Conservation (phyloP, 306 rosid genomes). For the Geum urbanum region DNA sequence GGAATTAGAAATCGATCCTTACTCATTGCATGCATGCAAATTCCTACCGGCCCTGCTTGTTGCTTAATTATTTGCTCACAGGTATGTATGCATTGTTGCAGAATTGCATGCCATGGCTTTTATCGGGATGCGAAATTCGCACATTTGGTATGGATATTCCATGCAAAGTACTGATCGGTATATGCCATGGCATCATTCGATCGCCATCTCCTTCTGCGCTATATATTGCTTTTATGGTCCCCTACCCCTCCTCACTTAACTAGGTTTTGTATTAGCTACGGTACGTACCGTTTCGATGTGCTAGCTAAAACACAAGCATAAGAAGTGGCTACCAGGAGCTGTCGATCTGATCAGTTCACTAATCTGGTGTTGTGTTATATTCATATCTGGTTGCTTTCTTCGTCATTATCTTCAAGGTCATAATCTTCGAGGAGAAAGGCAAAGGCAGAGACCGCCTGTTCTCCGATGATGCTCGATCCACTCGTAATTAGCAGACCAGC, state of each 20-base stretch:
- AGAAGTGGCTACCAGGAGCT: not conserved
- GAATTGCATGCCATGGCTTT: slow-evolving; percentile 1
- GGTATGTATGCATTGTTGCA: slow-evolving; percentile 2
- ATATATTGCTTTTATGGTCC: slow-evolving; percentile 28
- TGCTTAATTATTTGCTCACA: not conserved
- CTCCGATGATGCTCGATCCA: not conserved
- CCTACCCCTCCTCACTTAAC: not conserved
- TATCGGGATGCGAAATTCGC: slow-evolving; percentile 25
- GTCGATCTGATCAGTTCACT: not conserved
- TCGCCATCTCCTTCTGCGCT: slow-evolving; percentile 6
- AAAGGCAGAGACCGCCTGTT: slow-evolving; percentile 9
- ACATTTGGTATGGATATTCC: slow-evolving; percentile 31
- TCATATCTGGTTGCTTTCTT: no score
- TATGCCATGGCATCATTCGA: slow-evolving; percentile 32
- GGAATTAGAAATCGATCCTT: not conserved
- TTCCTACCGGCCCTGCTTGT: no score
- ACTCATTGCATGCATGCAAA: not conserved
- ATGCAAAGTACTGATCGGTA: not conserved
- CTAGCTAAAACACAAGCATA: not conserved
- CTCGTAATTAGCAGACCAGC: not conserved
- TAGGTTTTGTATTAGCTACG: not conserved
- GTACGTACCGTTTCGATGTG: not conserved
- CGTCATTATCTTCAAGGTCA: not conserved
- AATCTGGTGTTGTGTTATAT: not conserved
- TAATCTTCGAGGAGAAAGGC: slow-evolving; percentile 5